phyloP scores from a whole-genome alignment of 164 flowering plant species.

The Macadamia tetraphylla region DNA sequence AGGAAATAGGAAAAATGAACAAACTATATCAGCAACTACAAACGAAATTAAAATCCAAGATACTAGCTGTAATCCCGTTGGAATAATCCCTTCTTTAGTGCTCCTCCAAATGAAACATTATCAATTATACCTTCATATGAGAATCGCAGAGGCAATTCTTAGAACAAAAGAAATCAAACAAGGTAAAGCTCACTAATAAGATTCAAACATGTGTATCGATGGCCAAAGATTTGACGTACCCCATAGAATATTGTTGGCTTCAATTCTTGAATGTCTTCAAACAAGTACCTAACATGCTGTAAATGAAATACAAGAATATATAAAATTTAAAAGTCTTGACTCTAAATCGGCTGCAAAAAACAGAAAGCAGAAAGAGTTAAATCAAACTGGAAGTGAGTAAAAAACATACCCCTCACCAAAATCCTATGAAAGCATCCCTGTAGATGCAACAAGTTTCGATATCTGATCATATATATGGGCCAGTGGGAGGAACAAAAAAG shows the following conservation, averaged over 20 bases:
- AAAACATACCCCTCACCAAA: slow-evolving; percentile 77
- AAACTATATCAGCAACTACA: not conserved
- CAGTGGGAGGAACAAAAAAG: slow-evolving; percentile 91
- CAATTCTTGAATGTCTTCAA: slow-evolving; percentile 73
- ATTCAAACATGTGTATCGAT: slow-evolving; percentile 66
- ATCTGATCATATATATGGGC: slow-evolving; percentile 92
- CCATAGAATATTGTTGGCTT: slow-evolving; percentile 87
- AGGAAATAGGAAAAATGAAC: not conserved
- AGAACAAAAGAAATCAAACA: slow-evolving; percentile 4
- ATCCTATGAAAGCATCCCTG: slow-evolving; percentile 80
- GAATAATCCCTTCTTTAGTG: slow-evolving; percentile 54
- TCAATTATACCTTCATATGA: slow-evolving; percentile 51
- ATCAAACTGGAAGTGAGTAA: slow-evolving; percentile 1
- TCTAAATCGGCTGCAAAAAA: no score
- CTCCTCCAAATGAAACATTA: slow-evolving; percentile 69
- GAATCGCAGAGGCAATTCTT: not conserved
- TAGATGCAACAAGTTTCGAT: slow-evolving; percentile 69
- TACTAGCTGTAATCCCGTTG: slow-evolving; percentile 86
- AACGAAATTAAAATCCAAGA: slow-evolving; percentile 14
- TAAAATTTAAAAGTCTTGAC: no score
- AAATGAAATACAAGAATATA: not conserved
- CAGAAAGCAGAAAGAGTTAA: not conserved
- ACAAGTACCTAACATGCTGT: slow-evolving; percentile 75
- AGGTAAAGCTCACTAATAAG: not conserved
- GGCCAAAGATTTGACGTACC: slow-evolving; percentile 92